Evolutionary conservation across 768 basidiomycete genomes (phyloP).

Genomic region (Rhizopogon roseolus): DNA sequence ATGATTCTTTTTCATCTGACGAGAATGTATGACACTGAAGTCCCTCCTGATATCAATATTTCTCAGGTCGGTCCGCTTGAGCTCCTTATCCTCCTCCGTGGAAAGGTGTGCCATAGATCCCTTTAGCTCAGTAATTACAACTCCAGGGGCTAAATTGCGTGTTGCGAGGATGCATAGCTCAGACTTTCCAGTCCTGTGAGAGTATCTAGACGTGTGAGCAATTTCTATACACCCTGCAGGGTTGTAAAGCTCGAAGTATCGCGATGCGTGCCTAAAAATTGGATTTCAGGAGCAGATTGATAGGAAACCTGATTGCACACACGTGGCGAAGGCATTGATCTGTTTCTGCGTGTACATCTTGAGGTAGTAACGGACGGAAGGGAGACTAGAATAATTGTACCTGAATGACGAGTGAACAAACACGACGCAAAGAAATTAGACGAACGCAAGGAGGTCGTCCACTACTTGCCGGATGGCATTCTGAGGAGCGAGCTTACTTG

Average conservation of each 20-base stretch:
- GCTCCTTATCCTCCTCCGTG: conserved; percentile 80
- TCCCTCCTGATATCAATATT: conserved; percentile 72
- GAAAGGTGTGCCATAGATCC: conserved; percentile 88
- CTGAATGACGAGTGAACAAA: conserved; percentile 16
- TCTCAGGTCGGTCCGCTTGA: conserved; percentile 76
- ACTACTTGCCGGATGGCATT: conserved; percentile 67
- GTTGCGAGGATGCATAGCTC: conserved; percentile 87
- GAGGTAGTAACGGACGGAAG: conserved; percentile 74
- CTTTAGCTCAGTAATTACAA: conserved; percentile 81
- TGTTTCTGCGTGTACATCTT: conserved; percentile 75
- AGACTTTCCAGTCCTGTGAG: conserved; percentile 83
- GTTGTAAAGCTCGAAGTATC: conserved; percentile 85
- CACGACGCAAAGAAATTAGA: conserved; percentile 22
- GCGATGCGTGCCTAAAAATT: conserved; percentile 70
- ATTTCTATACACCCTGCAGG: conserved; percentile 84
- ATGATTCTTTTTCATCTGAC: conserved; percentile 89
- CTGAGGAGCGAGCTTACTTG: conserved; percentile 48
- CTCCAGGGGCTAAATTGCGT: conserved; percentile 58
- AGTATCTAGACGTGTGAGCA: conserved; percentile 83
- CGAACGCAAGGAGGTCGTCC: conserved; percentile 73
- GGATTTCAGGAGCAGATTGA: conserved; percentile 19
- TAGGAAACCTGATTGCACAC: conserved; percentile 37
- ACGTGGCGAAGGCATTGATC: conserved; percentile 91
- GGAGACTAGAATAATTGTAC: conserved; percentile 43
- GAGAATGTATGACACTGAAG: conserved; percentile 89